Evolutionary conservation across 768 basidiomycete genomes (phyloP), one percentile per base, ranked within the genome.

Genomic region (Austroboletus eburneus): DNA sequence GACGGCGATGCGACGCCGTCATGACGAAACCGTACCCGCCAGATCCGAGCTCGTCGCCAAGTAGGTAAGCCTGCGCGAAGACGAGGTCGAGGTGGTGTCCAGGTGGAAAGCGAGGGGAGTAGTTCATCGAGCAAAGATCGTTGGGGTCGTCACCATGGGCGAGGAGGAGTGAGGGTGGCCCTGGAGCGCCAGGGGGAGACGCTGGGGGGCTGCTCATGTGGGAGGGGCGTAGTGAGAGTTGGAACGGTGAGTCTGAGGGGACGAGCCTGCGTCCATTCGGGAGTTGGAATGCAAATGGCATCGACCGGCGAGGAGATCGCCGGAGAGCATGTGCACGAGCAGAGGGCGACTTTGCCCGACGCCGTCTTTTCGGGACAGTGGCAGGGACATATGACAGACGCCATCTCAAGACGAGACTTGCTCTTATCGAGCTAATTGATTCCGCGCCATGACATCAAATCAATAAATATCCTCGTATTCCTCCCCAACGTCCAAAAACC

Each of bases 21-120:
- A 95, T 88, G 22, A 97, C 94, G 63, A 97, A 96, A 2, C 93
- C 93, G 62, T 93, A 97, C 16, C 93, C 93, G 36, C 94, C 94
- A 9, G 83, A 82, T 34, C 94, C 94, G 21, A 97, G 75, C 62
- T 90, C 85, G 54, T 87, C 87, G 30, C 76, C 78, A 20, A 88
- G 78, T 30, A 71, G 62, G 57, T 88, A 91, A 39, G 59, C 59
- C 34, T 67, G 69, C 39, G 78, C 78, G 56, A 91, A 91, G 36
- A 72, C 69, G 6, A 73, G 59, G 56, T 83, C 72, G 39, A 91
- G 75, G 29, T 59, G 58, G 63, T 91, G 87, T 2, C 74, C 76
- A 4, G 62, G 56, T 2, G 83, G 80, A 57, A 91, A 90, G 18
- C 74, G 74, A 25, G 66, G 67, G 13, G 77, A 78, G 52, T 76